Evolutionary conservation across 2,329 filamentous ascomycete genomes (phyloP).

Genomic region (Aureobasidium namibiae): DNA sequence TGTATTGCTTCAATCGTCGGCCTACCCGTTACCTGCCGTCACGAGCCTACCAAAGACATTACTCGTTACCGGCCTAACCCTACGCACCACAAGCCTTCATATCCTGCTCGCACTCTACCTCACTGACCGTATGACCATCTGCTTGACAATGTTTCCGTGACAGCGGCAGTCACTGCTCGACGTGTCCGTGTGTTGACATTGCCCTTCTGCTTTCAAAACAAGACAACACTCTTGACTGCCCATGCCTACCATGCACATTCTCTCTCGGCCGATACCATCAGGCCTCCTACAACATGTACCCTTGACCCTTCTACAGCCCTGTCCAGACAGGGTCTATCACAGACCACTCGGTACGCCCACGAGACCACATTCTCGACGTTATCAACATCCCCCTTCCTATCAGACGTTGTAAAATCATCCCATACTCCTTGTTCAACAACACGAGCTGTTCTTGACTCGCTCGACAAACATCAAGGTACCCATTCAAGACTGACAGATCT

Average conservation of each 20-base stretch:
- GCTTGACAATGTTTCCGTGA: not conserved
- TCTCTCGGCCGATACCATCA: not conserved
- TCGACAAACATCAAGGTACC: not conserved
- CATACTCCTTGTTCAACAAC: not conserved
- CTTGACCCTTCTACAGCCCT: not conserved
- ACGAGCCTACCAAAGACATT: not conserved
- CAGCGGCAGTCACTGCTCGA: slow-evolving; percentile 8
- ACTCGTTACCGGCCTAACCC: slow-evolving; percentile 1
- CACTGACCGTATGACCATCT: not conserved
- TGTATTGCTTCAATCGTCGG: not conserved
- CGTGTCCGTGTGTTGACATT: not conserved
- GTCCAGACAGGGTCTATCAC: not conserved
- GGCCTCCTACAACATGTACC: not conserved
- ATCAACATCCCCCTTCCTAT: not conserved
- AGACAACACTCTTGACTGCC: not conserved
- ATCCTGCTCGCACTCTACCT: not conserved
- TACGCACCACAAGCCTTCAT: not conserved
- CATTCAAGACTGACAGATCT: not conserved
- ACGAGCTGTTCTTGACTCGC: not conserved
- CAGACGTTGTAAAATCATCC: not conserved
- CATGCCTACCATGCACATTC: not conserved
- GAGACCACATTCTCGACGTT: not conserved
- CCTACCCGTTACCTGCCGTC: not conserved
- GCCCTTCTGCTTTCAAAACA: not conserved
- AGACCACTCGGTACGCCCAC: not conserved